Evolutionary conservation across 345 rosid species (phyloP).

Genomic region (Ceriops tagal): DNA sequence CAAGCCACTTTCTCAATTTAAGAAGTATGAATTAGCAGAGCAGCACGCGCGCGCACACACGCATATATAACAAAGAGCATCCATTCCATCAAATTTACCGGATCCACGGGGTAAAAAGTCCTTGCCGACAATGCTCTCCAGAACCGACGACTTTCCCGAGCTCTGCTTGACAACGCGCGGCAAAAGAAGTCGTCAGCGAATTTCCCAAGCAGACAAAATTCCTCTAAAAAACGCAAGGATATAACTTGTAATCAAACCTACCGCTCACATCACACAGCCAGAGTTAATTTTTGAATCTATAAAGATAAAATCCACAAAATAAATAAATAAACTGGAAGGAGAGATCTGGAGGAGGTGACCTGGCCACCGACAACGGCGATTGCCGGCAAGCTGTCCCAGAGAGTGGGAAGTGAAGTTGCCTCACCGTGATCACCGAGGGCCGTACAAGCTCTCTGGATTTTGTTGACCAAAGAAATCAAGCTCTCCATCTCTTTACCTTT

Average conservation of each 20-base stretch:
- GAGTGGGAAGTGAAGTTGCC: constrained; percentile 78
- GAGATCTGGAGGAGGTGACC: constrained; percentile 37
- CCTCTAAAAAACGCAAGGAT: background rate
- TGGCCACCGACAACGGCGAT: constrained; percentile 99
- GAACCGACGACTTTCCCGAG: constrained; percentile 97
- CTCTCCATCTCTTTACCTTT: constrained; percentile 58
- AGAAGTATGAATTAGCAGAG: background rate
- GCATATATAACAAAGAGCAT: background rate
- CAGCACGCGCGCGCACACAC: background rate
- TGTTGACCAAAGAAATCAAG: constrained; percentile 85
- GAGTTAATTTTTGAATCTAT: background rate
- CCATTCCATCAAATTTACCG: constrained; percentile 43
- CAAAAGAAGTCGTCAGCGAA: background rate
- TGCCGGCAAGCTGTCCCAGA: constrained; percentile 95
- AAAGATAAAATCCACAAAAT: background rate
- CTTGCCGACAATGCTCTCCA: constrained; percentile 96
- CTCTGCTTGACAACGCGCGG: constrained; percentile 42
- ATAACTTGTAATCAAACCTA: background rate
- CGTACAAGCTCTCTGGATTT: constrained; percentile 99
- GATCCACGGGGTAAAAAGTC: constrained; percentile 99
- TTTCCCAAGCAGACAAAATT: background rate
- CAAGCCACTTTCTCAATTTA: background rate
- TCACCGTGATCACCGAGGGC: constrained; percentile 99
- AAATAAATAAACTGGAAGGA: constrained; percentile 4
- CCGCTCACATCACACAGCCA: background rate